Evolutionary conservation across 805 yeast genomes (phyloP).

Genomic region (Spathaspora arborariae): DNA sequence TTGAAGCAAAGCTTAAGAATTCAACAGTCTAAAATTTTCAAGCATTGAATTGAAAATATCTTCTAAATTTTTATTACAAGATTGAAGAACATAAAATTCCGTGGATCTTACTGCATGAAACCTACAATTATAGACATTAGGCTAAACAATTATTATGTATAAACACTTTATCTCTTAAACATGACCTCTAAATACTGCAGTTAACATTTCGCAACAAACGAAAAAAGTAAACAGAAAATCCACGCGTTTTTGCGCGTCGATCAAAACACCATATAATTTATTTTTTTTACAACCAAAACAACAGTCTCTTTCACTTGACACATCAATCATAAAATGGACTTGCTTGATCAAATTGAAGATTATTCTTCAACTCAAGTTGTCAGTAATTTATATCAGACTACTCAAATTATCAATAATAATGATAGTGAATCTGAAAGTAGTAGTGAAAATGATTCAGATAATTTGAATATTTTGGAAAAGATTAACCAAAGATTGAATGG

Average conservation of each 20-base stretch:
- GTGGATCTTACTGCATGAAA: no score
- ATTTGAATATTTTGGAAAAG: conserved; percentile 18
- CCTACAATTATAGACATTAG: no score
- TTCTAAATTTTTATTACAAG: no score
- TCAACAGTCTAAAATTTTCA: no score
- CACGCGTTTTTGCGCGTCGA: neutral
- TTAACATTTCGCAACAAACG: neutral
- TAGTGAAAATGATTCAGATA: conserved; percentile 12
- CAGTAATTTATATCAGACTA: neutral
- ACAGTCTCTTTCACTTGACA: neutral
- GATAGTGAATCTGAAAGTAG: conserved; percentile 21
- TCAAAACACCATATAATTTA: neutral
- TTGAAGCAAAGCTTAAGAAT: no score
- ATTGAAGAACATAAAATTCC: no score
- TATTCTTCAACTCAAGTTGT: conserved; percentile 3
- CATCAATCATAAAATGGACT: conserved; percentile 13
- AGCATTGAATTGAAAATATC: no score
- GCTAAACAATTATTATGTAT: no score
- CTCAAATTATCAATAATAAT: conserved; percentile 8
- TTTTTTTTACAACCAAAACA: neutral
- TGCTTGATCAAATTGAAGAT: conserved; percentile 19
- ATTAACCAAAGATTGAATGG: conserved; percentile 25
- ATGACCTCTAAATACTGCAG: no score
- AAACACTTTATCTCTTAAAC: no score
- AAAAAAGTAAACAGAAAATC: neutral